These are phyloP conservation scores for Sugiyamaella chiloensis DNA, from an alignment of 805 yeast genomes.

Conservation along the genomic window DNA sequence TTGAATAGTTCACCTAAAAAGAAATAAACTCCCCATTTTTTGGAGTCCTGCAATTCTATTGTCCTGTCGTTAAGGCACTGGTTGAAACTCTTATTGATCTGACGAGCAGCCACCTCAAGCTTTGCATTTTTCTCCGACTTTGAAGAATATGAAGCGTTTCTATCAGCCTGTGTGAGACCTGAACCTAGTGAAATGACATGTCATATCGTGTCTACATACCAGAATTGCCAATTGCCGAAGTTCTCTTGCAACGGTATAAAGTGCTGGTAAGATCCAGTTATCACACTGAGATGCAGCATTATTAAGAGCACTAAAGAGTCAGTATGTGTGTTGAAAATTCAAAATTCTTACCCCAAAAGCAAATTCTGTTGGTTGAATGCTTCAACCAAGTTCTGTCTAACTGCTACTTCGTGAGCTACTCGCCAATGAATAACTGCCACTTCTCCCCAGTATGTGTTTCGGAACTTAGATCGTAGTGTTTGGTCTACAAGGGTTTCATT, in stretches of 20 bases:
- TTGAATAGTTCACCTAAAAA: constrained; percentile 68
- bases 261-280: constrained; percentile 50
- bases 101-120: constrained; percentile 55
- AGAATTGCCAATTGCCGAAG: constrained; percentile 29
- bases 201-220: too few species aligned
- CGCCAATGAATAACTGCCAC: constrained; percentile 27
- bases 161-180: constrained; percentile 5
- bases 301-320: constrained; percentile 47
- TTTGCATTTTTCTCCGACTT: constrained; percentile 5
- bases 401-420: constrained; percentile 22
- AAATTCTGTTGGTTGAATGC: constrained; percentile 29
- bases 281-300: constrained; percentile 82
- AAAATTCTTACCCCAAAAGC: constrained; percentile 26
- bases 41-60: constrained; percentile 46
- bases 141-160: background rate
- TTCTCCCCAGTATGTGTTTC: constrained; percentile 20
- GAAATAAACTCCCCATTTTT: constrained; percentile 63
- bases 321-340: background rate
- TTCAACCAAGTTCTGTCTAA: constrained; percentile 21
- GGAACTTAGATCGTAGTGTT: constrained; percentile 7
- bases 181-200: background rate
- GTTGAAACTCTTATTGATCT: constrained; percentile 71
- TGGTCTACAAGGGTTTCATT: constrained; percentile 17
- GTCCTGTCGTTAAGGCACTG: constrained; percentile 76
- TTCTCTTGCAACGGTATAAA: constrained; percentile 29